phyloP scores from a whole-genome alignment of 306 rosid genomes.

The Pterocarpus macrocarpus region DNA sequence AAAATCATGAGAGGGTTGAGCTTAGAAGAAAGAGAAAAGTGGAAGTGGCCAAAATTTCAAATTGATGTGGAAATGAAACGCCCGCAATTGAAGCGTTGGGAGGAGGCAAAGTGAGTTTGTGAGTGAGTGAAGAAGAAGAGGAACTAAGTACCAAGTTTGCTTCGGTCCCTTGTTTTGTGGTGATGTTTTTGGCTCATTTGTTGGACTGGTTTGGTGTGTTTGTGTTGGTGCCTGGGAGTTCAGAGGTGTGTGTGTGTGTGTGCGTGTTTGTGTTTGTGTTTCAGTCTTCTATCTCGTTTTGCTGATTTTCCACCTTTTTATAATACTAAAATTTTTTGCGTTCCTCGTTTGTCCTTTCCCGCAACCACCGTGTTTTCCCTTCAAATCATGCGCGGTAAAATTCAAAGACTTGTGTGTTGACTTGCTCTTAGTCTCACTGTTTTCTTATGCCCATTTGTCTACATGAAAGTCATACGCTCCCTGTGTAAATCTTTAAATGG shows the following conservation, averaged over 20 bases:
- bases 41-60: neutral
- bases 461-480: neutral
- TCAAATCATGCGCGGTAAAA: constrained; percentile 44
- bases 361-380: constrained; percentile 38
- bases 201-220: constrained; percentile 41
- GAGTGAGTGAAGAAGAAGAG: constrained; percentile 41
- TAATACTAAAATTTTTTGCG: neutral
- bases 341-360: constrained; percentile 29
- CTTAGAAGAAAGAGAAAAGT: constrained; percentile 3
- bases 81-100: constrained; percentile 43
- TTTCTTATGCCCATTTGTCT: neutral
- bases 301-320: constrained; percentile 31
- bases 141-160: neutral
- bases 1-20: neutral
- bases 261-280: constrained; percentile 12
- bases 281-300: constrained; percentile 24
- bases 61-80: constrained; percentile 9
- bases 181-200: constrained; percentile 51
- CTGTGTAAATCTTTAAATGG: neutral
- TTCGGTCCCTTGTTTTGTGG: neutral
- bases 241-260: neutral
- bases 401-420: constrained; percentile 36
- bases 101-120: constrained; percentile 11
- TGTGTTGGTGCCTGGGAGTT: constrained; percentile 2
- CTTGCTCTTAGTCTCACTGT: neutral